A percentile compares a stretch with the other conserved stretches of the same genome.
Conservation (phyloP, 2,329 filamentous ascomycete genomes). For the Trichoderma afroharzianum region DNA sequence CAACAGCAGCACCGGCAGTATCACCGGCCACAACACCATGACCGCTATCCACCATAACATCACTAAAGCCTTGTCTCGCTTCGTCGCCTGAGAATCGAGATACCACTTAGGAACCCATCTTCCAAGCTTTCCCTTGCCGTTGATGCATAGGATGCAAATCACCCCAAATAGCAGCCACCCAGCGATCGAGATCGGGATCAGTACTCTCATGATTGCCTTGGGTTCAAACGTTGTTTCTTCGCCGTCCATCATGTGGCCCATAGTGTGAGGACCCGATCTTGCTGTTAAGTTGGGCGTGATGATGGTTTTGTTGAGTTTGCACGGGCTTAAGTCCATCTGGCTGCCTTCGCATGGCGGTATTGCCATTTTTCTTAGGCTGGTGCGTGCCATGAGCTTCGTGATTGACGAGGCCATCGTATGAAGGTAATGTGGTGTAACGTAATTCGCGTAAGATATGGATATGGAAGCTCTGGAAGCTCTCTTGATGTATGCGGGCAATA, state of each 20-base stretch:
- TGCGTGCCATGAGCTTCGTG: neutral
- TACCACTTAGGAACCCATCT: conserved; percentile 36
- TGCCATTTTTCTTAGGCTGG: neutral
- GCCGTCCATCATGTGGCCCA: neutral
- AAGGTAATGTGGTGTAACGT: neutral
- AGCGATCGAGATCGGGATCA: conserved; percentile 25
- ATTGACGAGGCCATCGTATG: neutral
- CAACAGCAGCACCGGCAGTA: conserved; percentile 55
- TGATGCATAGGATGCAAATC: conserved; percentile 32
- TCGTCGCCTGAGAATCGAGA: conserved; percentile 25
- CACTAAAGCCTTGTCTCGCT: conserved; percentile 24
- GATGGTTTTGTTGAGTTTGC: neutral
- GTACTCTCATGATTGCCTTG: conserved; percentile 20
- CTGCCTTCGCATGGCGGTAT: neutral
- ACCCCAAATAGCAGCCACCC: conserved; percentile 33
- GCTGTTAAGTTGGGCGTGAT: neutral
- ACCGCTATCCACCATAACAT: conserved; percentile 30
- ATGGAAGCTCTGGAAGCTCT: neutral
- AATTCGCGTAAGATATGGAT: neutral
- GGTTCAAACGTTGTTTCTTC: conserved; percentile 6
- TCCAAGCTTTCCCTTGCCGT: conserved; percentile 28
- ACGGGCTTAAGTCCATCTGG: neutral
- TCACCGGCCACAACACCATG: conserved; percentile 48
- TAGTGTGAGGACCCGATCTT: neutral
- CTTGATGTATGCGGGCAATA: neutral